Percentiles rank a stretch among this genome's conserved stretches.
phyloP scores from a whole-genome alignment of 1,284 basidiomycete species.

The Pisolithus thermaeus region DNA sequence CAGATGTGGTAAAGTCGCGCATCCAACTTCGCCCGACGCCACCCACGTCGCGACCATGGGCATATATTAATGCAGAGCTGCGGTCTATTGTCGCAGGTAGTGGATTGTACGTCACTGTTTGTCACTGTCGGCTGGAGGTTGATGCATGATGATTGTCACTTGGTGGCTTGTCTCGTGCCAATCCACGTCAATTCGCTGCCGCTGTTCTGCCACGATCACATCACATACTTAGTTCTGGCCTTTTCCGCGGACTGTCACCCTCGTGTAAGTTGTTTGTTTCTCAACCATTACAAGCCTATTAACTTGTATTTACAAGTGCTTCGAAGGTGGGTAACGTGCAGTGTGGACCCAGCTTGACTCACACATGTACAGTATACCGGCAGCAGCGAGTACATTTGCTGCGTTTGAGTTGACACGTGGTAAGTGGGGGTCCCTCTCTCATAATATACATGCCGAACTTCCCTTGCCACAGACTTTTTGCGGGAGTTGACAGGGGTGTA shows the following conservation, averaged over 20 bases:
- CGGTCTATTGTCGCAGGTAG: slow-evolving; percentile 65
- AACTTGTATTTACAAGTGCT: slow-evolving; percentile 8
- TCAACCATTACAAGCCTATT: neutral
- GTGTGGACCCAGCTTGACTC: neutral
- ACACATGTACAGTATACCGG: slow-evolving; percentile 65
- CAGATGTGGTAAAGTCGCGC: slow-evolving; percentile 89
- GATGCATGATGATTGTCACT: slow-evolving; percentile 2
- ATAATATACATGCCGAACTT: neutral
- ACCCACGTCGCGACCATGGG: slow-evolving; percentile 71
- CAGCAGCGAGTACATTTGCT: slow-evolving; percentile 89
- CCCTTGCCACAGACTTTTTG: slow-evolving; percentile 15
- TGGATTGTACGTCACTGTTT: slow-evolving; percentile 57
- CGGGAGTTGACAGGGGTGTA: slow-evolving; percentile 12
- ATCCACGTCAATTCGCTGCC: neutral
- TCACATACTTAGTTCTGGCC: slow-evolving; percentile 42
- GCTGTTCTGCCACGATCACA: neutral
- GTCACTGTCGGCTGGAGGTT: neutral
- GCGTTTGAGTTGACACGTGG: slow-evolving; percentile 85
- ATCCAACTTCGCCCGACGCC: slow-evolving; percentile 78
- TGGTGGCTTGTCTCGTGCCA: neutral
- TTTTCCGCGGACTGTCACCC: slow-evolving; percentile 71
- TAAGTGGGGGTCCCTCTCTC: slow-evolving; percentile 20
- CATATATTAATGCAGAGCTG: slow-evolving; percentile 77
- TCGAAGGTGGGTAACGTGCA: slow-evolving; percentile 11
- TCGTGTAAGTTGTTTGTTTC: slow-evolving; percentile 41